Evolutionary conservation across 2,329 filamentous ascomycete genomes (phyloP), one percentile per base, ranked within the genome.

Genomic region (Trichoderma afroharzianum): DNA sequence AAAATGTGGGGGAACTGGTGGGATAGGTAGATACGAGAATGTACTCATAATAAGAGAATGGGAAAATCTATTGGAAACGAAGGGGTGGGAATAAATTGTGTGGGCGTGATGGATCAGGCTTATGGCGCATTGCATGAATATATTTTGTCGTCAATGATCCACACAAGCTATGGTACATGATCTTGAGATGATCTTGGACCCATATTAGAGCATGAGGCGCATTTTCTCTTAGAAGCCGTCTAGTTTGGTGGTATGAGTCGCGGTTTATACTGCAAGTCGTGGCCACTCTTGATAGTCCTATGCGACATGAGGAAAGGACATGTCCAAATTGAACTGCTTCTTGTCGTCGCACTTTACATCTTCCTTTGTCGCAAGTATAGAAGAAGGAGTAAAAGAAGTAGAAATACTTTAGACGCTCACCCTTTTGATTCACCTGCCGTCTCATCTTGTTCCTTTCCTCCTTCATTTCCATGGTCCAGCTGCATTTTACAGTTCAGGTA

Each of bases 171-270:
- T 6, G 5, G 43, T 3, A 50, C 9, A 12, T 50, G 43, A 12
- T 6, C 9, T 50, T 14, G 9, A 50, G 1, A 5, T 5, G 9
- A 1, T 24, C n/a, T 1, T 1, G 2, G 43, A 50, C 1, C 4
- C 4, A 24, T 12, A 50, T 50, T 4, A 9, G 43, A 50, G 43
- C n/a, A 50, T 50, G 8, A 43, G 15, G 39, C 39, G 39, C 14
- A 18, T 43, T 43, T 43, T 7, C 9, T 50, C n/a, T 50, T 14
- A 18, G 9, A 12, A 50, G n/a, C 4, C 11, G n/a, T 24, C 8
- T 50, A 6, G 43, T 21, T 50, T 12, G 43, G 43, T 50, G 43
- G 43, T 50, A 21, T 50, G 43, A 50, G 43, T 50, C 43, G 43
- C 43, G 43, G 4, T 24, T 24, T 24, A 50, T 50, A 50, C 43